A percentile compares a stretch with the other conserved stretches of the same genome.
phyloP scores from a whole-genome alignment of 495 filamentous ascomycete genomes.

The Podospora appendiculata region DNA sequence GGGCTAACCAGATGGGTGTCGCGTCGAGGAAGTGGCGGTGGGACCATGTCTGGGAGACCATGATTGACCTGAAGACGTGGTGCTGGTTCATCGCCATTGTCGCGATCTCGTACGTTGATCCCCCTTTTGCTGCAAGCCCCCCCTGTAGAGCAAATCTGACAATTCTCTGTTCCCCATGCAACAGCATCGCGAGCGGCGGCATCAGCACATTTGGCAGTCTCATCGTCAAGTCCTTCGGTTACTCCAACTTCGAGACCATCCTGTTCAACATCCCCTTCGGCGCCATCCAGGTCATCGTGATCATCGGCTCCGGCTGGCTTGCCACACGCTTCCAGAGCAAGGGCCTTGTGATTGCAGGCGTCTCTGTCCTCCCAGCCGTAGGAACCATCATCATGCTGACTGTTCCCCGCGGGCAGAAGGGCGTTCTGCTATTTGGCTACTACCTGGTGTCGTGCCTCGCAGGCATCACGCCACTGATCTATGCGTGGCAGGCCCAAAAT shows the following conservation, averaged over 20 bases:
- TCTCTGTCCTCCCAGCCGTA: conserved; percentile 49
- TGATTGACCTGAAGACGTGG: conserved; percentile 58
- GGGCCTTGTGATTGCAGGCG: conserved; percentile 45
- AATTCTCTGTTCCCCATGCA: too few species aligned
- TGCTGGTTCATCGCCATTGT: conserved; percentile 56
- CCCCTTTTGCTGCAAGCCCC: neutral
- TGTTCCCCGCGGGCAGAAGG: conserved; percentile 39
- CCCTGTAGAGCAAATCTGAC: neutral
- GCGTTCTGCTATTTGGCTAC: conserved; percentile 30
- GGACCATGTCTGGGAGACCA: conserved; percentile 49
- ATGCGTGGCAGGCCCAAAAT: conserved; percentile 59
- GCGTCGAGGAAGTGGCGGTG: conserved; percentile 34
- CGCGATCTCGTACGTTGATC: conserved; percentile 29
- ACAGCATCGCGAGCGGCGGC: conserved; percentile 36
- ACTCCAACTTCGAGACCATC: conserved; percentile 50
- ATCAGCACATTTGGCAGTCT: conserved; percentile 59
- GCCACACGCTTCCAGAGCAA: conserved; percentile 45
- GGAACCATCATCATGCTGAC: conserved; percentile 46
- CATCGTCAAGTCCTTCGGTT: conserved; percentile 55
- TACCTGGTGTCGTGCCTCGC: conserved; percentile 32
- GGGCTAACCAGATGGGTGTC: conserved; percentile 40
- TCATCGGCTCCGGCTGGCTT: conserved; percentile 37
- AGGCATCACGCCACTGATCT: conserved; percentile 49
- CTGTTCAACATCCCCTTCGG: conserved; percentile 61
- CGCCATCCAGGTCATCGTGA: conserved; percentile 37